Conservation (phyloP, 1,139 yeast genomes). For the Lodderomyces oxycetoniae region DNA sequence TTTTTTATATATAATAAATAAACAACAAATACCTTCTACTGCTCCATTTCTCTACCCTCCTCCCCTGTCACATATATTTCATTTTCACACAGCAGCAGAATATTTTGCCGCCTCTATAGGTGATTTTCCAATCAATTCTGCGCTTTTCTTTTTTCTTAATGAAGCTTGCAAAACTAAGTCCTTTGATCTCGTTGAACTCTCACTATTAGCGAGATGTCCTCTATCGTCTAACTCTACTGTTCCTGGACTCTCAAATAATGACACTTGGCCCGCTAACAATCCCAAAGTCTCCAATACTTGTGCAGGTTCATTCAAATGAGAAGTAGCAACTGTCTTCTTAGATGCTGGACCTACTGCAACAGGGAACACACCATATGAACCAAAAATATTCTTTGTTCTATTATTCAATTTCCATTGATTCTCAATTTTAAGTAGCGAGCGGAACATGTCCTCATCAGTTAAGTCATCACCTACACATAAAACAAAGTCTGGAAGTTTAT, state of each 20-base stretch:
- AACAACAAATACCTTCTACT: too few species aligned
- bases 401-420: conserved; percentile 37
- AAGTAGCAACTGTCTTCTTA: conserved; percentile 80
- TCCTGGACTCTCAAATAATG: conserved; percentile 72
- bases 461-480: conserved; percentile 92
- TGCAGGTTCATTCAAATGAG: conserved; percentile 81
- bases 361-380: conserved; percentile 68
- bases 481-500: conserved; percentile 71
- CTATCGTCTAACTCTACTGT: conserved; percentile 69
- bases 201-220: conserved; percentile 56
- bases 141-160: conserved; percentile 14
- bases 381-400: conserved; percentile 41
- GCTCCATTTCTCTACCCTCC: too few species aligned
- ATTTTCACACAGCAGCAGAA: too few species aligned
- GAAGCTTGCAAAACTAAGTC: conserved; percentile 30
- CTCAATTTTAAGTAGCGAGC: conserved; percentile 61
- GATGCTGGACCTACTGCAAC: conserved; percentile 95
- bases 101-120: too few species aligned
- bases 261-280: conserved; percentile 67
- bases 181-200: conserved; percentile 40
- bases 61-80: too few species aligned
- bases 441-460: conserved; percentile 97
- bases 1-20: too few species aligned
- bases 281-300: conserved; percentile 86
- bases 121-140: too few species aligned